Evolutionary conservation across 345 rosid genomes (phyloP), one percentile per base, ranked within the genome.

Genomic region (Acer campestre): DNA sequence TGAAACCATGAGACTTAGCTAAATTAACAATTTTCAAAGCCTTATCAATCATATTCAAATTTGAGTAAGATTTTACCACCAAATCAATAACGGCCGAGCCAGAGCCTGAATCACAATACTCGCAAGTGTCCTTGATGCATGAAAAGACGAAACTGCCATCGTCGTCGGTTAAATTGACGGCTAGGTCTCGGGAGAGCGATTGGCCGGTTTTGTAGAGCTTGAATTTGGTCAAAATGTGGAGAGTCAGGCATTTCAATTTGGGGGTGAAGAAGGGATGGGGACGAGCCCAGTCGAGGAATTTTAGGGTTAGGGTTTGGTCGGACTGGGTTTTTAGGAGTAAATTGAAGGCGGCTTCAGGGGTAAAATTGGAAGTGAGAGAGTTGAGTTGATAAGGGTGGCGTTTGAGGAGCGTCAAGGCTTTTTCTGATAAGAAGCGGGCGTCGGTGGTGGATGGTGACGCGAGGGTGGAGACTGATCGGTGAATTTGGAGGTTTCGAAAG

Each of bases 11-110:
- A 25, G 67, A 42, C 71, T 90, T 88, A 20, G 97, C 97, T 29
- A 87, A 80, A 83, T 75, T 80, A 18, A 94, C 82, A 42, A 94
- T 77, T 40, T 83, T 83, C 70, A 86, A 35, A 77, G 95, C 96
- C 83, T 93, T 87, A 73, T 88, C 93, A 23, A 88, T 81, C 74
- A 93, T 76, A 67, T 83, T 81, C 78, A 94, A 48, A 59, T 83
- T 83, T 35, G 97, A 88, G 80, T 90, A 94, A 75, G 95, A 86
- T 72, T 94, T 93, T 74, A 93, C 97, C 56, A 91, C 97, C 80
- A 93, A 75, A 83, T 94, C 98, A 77, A 94, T 85, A 78, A 93
- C 97, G 27, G 94, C 88, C 42, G 98, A 93, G 88, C 90, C 89
- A 4, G 98, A 94, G 88, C 88, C 89, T 1, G 98, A 91, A 75